These are phyloP conservation scores for Raffaelea arxii DNA, from an alignment of 2,329 filamentous ascomycete genomes.

Conservation along the genomic window DNA sequence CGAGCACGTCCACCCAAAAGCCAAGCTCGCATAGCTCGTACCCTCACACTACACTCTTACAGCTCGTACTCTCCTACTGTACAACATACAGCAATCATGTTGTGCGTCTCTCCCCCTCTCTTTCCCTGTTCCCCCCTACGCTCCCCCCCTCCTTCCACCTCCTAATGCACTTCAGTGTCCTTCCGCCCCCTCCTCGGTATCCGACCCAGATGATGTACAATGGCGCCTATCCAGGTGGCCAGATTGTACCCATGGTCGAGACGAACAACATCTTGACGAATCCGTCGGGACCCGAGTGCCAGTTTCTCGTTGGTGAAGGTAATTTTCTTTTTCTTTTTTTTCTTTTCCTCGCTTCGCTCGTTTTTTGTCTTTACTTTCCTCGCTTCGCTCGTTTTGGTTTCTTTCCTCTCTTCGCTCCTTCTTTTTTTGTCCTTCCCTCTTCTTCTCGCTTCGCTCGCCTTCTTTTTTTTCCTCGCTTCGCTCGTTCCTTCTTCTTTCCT, in stretches of 20 bases:
- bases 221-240: slow-evolving; percentile 58
- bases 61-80: too few species aligned
- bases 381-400: too few species aligned
- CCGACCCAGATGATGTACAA: slow-evolving; percentile 64
- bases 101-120: neutral
- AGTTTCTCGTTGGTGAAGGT: slow-evolving; percentile 92
- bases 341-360: too few species aligned
- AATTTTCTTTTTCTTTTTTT: too few species aligned
- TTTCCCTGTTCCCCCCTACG: neutral
- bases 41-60: too few species aligned
- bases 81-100: neutral
- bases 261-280: slow-evolving; percentile 83
- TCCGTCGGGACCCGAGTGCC: slow-evolving; percentile 73
- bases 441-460: too few species aligned
- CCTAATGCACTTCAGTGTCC: slow-evolving; percentile 45
- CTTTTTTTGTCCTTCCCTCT: too few species aligned
- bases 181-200: slow-evolving; percentile 81
- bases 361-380: too few species aligned
- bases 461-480: too few species aligned
- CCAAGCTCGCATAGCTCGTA: too few species aligned
- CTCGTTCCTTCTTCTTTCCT: neutral
- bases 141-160: neutral
- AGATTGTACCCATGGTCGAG: slow-evolving; percentile 71
- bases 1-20: too few species aligned
- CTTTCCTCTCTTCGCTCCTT: too few species aligned